These are phyloP conservation scores for Senna siamea DNA, from an alignment of 306 rosid genomes.

Conservation along the genomic window DNA sequence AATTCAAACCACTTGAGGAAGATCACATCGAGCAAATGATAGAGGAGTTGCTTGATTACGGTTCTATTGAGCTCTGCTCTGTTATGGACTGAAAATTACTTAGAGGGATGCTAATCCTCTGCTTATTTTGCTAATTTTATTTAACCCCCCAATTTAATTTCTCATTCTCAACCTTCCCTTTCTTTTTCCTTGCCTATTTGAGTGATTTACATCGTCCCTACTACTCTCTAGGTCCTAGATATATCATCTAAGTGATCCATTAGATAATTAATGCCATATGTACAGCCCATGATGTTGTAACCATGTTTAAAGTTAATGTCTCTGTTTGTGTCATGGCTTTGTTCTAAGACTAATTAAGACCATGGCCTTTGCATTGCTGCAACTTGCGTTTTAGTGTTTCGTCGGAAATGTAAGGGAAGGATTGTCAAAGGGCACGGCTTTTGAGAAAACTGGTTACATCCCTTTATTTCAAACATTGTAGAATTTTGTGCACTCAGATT, in stretches of 20 bases:
- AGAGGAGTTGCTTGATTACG: constrained; percentile 79
- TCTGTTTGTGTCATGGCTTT: constrained; percentile 28
- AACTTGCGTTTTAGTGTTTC: too few relatives aligned
- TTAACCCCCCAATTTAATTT: constrained; percentile 3
- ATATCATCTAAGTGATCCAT: constrained; percentile 51
- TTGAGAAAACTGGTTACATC: constrained; percentile 29
- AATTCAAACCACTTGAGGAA: constrained; percentile 71
- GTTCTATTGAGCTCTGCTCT: constrained; percentile 76
- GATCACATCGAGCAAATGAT: constrained; percentile 94
- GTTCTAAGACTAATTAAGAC: constrained; percentile 9
- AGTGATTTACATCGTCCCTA: too few relatives aligned
- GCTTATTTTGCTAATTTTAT: constrained; percentile 51
- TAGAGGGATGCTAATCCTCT: constrained; percentile 41
- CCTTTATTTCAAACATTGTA: constrained; percentile 45
- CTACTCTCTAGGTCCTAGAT: constrained; percentile 41
- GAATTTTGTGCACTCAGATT: constrained; percentile 42
- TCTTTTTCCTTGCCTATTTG: constrained; percentile 23
- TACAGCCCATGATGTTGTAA: constrained; percentile 49
- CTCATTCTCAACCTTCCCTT: too few relatives aligned
- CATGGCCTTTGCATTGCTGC: too few relatives aligned
- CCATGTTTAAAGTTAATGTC: constrained; percentile 34
- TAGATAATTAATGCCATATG: constrained; percentile 50
- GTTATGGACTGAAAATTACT: constrained; percentile 22
- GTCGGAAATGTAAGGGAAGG: constrained; percentile 23
- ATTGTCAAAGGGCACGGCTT: constrained; percentile 46